phyloP scores from a whole-genome alignment of 371 early-diverging fungal genomes.

The Gilbertella persicaria region DNA sequence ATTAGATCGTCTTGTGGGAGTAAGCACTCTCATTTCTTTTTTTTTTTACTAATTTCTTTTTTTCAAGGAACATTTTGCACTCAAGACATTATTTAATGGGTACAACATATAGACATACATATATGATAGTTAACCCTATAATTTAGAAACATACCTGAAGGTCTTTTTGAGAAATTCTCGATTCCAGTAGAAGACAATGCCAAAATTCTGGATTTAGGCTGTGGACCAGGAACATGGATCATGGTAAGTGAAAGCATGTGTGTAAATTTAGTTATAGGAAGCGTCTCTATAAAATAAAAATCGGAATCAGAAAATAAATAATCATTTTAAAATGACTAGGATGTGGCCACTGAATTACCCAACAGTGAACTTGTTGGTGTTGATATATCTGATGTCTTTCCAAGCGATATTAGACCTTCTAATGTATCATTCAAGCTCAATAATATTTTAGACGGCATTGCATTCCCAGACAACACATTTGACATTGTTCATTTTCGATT shows the following conservation, averaged over 20 bases:
- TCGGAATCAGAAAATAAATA: background rate
- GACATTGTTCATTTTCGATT: constrained; percentile 61
- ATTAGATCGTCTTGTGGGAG: constrained; percentile 28
- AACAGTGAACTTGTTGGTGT: constrained; percentile 55
- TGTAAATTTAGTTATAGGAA: background rate
- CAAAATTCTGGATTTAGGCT: constrained; percentile 51
- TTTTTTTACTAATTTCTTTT: background rate
- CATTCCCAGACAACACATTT: constrained; percentile 58
- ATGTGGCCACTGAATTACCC: constrained; percentile 60
- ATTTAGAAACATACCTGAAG: constrained; percentile 20
- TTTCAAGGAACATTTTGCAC: constrained; percentile 39
- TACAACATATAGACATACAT: constrained; percentile 4
- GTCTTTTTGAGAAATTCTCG: background rate
- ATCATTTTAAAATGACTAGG: constrained; percentile 21
- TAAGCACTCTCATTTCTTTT: constrained; percentile 1
- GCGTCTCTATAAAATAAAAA: too few relatives aligned
- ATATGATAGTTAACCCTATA: background rate
- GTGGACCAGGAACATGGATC: constrained; percentile 60
- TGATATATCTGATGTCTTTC: constrained; percentile 60
- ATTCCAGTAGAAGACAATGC: constrained; percentile 10
- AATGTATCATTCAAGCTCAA: constrained; percentile 45
- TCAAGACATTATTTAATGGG: constrained; percentile 31
- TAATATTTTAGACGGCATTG: constrained; percentile 51
- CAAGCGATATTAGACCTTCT: constrained; percentile 45
- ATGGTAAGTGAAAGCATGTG: constrained; percentile 27